Percentiles rank a stretch among this genome's conserved stretches.
phyloP scores from a whole-genome alignment of 140 eudicot species.

The Senecio squalidus region DNA sequence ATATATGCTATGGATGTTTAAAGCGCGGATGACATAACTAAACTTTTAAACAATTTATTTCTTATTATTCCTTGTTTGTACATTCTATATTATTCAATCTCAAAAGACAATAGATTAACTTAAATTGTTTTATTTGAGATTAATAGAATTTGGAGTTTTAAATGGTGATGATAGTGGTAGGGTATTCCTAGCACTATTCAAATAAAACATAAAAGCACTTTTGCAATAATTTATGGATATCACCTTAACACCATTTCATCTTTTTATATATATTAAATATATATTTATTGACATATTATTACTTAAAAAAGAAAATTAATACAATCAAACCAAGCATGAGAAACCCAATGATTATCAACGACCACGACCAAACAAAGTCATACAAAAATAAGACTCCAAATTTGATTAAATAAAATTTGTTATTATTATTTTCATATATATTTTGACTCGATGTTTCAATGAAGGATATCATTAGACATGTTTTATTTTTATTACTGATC shows the following conservation, averaged over 20 bases:
- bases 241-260: not conserved
- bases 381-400: not conserved
- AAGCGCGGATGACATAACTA: constrained; percentile 5
- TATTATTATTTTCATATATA: no score
- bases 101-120: no score
- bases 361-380: not conserved
- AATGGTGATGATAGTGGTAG: constrained; percentile 10
- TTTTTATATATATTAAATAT: no score
- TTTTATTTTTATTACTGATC: no score
- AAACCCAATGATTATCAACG: not conserved
- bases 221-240: not conserved
- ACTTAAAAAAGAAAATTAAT: not conserved
- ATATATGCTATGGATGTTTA: constrained; percentile 12
- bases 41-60: not conserved
- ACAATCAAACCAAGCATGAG: not conserved
- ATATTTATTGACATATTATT: not conserved
- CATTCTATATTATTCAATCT: not conserved
- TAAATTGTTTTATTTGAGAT: not conserved
- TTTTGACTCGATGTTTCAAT: no score
- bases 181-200: constrained; percentile 14
- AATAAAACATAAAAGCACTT: constrained; percentile 27
- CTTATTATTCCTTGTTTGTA: not conserved
- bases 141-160: not conserved
- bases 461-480: no score
- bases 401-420: no score